Conservation (phyloP, 169 alveolate species). For the Neospora caninum region DNA sequence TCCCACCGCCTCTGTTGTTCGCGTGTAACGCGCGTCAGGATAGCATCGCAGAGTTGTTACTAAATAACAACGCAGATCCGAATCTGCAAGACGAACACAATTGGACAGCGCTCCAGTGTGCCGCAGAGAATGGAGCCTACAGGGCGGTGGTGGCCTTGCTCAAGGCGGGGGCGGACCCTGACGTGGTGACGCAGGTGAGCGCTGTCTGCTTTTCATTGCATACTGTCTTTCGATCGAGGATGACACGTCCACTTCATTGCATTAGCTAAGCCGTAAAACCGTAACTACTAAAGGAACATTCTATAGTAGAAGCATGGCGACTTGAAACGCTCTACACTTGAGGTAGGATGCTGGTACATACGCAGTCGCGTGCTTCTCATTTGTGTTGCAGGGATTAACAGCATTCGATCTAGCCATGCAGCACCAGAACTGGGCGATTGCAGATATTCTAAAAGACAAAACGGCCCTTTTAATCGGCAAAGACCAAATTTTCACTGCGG, state of each 20-base stretch:
- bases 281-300: no score
- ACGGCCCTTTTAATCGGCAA: background rate
- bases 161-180: slow-evolving; percentile 36
- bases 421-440: background rate
- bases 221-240: no score
- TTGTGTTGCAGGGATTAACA: background rate
- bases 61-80: background rate
- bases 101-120: slow-evolving; percentile 25
- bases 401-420: slow-evolving; percentile 14
- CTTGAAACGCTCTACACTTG: no score
- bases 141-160: background rate
- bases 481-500: background rate
- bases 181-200: background rate
- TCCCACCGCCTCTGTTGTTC: background rate
- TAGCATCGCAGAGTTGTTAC: background rate
- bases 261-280: no score
- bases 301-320: no score
- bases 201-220: background rate
- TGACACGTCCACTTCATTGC: no score
- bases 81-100: background rate
- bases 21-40: slow-evolving; percentile 2
- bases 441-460: background rate
- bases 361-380: background rate
- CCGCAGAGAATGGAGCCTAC: background rate
- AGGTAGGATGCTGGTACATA: no score